Percentiles rank a stretch among this genome's conserved stretches.
These are phyloP conservation scores for Backusella mclennaniae DNA, from an alignment of 192 early-diverging fungal species.

Conservation along the genomic window DNA sequence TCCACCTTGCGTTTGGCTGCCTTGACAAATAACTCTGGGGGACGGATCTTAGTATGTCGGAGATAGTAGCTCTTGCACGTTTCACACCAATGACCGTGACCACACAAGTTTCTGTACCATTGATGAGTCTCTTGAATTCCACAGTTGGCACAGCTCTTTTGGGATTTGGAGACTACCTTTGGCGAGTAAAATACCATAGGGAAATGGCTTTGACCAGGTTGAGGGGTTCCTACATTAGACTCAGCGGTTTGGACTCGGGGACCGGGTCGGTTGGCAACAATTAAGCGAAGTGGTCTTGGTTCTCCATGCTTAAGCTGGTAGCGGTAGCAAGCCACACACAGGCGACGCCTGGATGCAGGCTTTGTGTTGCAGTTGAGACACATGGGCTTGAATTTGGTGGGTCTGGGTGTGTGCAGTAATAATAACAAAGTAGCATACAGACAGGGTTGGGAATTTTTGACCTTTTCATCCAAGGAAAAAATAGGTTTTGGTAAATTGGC, in stretches of 20 bases:
- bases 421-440: conserved; percentile 18
- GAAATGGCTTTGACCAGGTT: neutral
- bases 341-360: conserved; percentile 24
- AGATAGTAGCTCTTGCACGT: conserved; percentile 37
- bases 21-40: conserved; percentile 28
- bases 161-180: neutral
- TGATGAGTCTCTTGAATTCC: conserved; percentile 33
- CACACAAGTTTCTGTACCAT: conserved; percentile 37
- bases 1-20: conserved; percentile 33
- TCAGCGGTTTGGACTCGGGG: neutral
- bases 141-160: conserved; percentile 31
- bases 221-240: neutral
- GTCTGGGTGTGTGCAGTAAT: conserved; percentile 25
- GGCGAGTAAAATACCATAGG: conserved; percentile 17
- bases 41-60: conserved; percentile 24
- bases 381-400: conserved; percentile 26
- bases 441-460: neutral
- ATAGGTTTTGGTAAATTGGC: conserved; percentile 9
- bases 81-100: conserved; percentile 36
- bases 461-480: neutral
- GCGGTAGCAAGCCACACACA: conserved; percentile 37
- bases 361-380: conserved; percentile 33
- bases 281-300: conserved; percentile 22
- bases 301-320: conserved; percentile 34
- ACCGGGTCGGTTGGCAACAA: conserved; percentile 28